Evolutionary conservation across 2,329 filamentous ascomycete species (phyloP).

Genomic region (Penicillium sp.): DNA sequence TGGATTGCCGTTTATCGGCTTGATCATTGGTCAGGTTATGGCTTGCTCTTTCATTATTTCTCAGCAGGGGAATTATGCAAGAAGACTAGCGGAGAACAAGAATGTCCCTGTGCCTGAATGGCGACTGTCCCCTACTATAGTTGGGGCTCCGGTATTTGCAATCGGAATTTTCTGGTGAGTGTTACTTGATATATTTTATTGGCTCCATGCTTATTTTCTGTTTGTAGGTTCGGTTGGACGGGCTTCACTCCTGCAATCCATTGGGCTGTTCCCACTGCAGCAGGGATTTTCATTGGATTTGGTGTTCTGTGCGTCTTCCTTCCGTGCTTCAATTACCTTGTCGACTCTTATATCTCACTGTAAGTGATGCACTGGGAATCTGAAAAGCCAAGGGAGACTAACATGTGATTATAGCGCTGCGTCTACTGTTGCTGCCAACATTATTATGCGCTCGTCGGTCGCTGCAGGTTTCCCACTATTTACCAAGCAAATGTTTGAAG

Average conservation of each 20-base stretch:
- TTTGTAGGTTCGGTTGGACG: slow-evolving; percentile 31
- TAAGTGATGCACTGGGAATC: slow-evolving; percentile 16
- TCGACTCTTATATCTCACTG: slow-evolving; percentile 39
- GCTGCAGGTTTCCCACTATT: slow-evolving; percentile 37
- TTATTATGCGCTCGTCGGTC: slow-evolving; percentile 32
- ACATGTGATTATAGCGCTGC: slow-evolving; percentile 24
- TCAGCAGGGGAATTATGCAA: slow-evolving; percentile 23
- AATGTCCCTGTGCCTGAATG: slow-evolving; percentile 26
- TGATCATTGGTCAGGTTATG: slow-evolving; percentile 25
- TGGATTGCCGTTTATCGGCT: slow-evolving; percentile 32
- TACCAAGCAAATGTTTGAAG: slow-evolving; percentile 34
- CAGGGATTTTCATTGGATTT: slow-evolving; percentile 28
- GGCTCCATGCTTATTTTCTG: neutral
- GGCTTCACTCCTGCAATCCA: slow-evolving; percentile 25
- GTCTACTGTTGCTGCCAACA: slow-evolving; percentile 36
- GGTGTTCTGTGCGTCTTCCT: slow-evolving; percentile 31
- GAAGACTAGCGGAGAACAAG: slow-evolving; percentile 23
- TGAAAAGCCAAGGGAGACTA: neutral
- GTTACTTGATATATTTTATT: no score
- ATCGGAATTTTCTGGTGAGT: slow-evolving; percentile 35
- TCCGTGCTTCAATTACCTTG: slow-evolving; percentile 33
- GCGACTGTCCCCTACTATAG: slow-evolving; percentile 25
- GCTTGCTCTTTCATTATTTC: slow-evolving; percentile 25
- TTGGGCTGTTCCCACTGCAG: slow-evolving; percentile 25
- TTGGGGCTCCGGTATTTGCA: slow-evolving; percentile 32